Base-by-base conservation (phyloP, 2,329 filamentous ascomycete genomes). In the Colletotrichum eremochloae region DNA sequence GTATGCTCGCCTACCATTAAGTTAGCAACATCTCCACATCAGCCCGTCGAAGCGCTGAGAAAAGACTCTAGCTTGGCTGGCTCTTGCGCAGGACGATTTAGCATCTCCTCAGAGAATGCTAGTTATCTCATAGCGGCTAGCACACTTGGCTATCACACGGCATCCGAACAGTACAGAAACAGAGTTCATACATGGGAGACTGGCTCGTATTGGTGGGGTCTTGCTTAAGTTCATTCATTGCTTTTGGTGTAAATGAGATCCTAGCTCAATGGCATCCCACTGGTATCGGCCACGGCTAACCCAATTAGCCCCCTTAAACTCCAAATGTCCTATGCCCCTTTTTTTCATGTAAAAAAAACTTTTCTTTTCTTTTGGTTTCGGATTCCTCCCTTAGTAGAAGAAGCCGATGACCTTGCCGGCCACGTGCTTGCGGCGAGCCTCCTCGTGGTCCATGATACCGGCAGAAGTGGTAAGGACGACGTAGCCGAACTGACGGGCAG, bases 371-470 rank as follows among this genome's bases (percentile, higher is more conserved):
- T 68, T 74, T 66, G 57, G 50, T 71, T 68, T 72, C 68, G 72
- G 67, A 36, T 53, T 61, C 60, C 46, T 50, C 63, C 75, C 80
- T 81, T 96, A 98, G 91, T 98, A 98, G 91, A 98, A 98, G 93
- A 98, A 99, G 81, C 96, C 96, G 81, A 98, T 94, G 87, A 99
- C 94, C 92, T 99, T 99, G 88, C 96, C 96, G 80, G 96, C 92
- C 83, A 98, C 96, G 90, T 99, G 96, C 92, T 73, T 73, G 56
- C 71, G 67, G 84, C 96, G 91, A 79, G 96, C 96, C 92, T 99
- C 96, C 91, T 99, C 96, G 90, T 99, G 96, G 90, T 99, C 96
- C 96, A 99, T 98, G 87, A 99, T 99, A 86, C 96, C 68, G 63
- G 68, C 71, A 36, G 71, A 73, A 50, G 71, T 99, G 86, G 96